Percentiles rank a stretch among this genome's conserved stretches.
phyloP scores from a whole-genome alignment of 2,329 filamentous ascomycete species.

The Fusarium dlaminii region DNA sequence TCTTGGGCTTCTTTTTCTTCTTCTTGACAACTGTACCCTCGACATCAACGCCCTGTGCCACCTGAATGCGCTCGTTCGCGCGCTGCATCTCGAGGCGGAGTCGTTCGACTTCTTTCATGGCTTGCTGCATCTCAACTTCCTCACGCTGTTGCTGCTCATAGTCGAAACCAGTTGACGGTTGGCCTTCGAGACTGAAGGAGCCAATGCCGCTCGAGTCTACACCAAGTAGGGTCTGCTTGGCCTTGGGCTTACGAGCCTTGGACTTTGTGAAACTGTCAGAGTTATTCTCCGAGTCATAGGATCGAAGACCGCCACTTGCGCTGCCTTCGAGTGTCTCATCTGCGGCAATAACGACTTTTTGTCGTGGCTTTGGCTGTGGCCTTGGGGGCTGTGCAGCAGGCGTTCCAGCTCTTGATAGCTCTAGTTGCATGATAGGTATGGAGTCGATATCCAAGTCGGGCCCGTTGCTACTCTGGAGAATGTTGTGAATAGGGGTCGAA shows the following conservation, averaged over 20 bases:
- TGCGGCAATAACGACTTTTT: constrained; percentile 72
- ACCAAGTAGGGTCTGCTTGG: constrained; percentile 75
- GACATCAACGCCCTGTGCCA: constrained; percentile 72
- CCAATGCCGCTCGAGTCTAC: constrained; percentile 88
- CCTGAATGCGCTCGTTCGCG: constrained; percentile 77
- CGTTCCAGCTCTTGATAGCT: constrained; percentile 68
- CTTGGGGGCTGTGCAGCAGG: constrained; percentile 46
- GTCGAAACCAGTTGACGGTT: constrained; percentile 57
- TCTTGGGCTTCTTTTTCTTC: constrained; percentile 65
- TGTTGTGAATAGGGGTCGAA: constrained; percentile 82
- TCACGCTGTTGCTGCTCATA: constrained; percentile 76
- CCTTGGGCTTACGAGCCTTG: constrained; percentile 62
- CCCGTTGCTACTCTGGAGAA: constrained; percentile 76
- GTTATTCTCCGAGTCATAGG: constrained; percentile 65
- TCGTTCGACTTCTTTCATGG: constrained; percentile 88
- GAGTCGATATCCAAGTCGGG: constrained; percentile 89
- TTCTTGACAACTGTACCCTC: constrained; percentile 76
- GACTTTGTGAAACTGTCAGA: constrained; percentile 59
- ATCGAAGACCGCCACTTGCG: constrained; percentile 56
- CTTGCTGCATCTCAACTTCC: constrained; percentile 87
- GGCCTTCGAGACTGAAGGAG: constrained; percentile 71
- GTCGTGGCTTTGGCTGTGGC: constrained; percentile 56
- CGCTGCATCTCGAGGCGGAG: constrained; percentile 89
- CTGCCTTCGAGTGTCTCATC: constrained; percentile 76
- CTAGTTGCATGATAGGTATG: constrained; percentile 94